Percentiles rank a stretch among this genome's conserved stretches.
Conservation (phyloP, 352 stramenopile species). For the Peronosclerospora sorghi region DNA sequence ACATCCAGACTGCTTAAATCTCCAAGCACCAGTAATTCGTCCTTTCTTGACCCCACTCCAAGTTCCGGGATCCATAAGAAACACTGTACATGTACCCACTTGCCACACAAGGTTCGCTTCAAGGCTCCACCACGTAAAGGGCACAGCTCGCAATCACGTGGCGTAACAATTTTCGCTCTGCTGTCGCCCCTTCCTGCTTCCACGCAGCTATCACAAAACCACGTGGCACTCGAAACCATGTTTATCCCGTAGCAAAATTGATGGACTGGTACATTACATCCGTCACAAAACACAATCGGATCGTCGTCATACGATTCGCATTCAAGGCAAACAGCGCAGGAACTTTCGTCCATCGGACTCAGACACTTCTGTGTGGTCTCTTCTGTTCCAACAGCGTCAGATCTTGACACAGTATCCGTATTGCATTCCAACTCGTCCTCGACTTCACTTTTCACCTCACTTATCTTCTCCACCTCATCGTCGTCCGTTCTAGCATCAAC, state of each 20-base stretch:
- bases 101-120: constrained; percentile 47
- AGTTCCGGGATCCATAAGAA: constrained; percentile 83
- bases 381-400: not conserved
- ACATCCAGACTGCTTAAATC: constrained; percentile 35
- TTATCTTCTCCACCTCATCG: constrained; percentile 11
- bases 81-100: constrained; percentile 79
- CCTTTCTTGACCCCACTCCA: constrained; percentile 23
- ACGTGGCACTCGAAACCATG: constrained; percentile 54
- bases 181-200: not conserved
- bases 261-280: constrained; percentile 79
- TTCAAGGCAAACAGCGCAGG: constrained; percentile 73
- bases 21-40: constrained; percentile 33
- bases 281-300: constrained; percentile 85
- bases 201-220: constrained; percentile 70
- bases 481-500: constrained; percentile 14
- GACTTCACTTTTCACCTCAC: constrained; percentile 1
- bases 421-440: not conserved
- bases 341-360: constrained; percentile 18
- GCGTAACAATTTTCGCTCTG: too few relatives aligned
- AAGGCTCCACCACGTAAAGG: constrained; percentile 47
- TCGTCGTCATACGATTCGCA: constrained; percentile 81
- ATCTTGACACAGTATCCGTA: not conserved
- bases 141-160: constrained; percentile 43
- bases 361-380: too few relatives aligned
- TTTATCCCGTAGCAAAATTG: constrained; percentile 85